Base-by-base conservation (phyloP, 306 rosid genomes). In the Spatholobus suberectus region DNA sequence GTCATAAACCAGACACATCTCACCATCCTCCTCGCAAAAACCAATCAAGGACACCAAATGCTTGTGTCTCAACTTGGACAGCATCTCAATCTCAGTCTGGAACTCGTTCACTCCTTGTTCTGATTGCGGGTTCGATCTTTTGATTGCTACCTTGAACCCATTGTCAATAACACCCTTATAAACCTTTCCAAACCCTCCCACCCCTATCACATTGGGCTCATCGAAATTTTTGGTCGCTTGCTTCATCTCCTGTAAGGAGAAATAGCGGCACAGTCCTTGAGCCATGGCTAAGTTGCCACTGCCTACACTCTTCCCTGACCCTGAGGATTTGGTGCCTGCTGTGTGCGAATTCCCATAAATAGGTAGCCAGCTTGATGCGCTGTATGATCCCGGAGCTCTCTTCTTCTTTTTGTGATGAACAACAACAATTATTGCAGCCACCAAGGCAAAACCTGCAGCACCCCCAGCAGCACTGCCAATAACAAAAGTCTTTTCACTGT, bases 171-270 rank as follows among this genome's bases (percentile, higher is more conserved):
- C 91, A 52, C 89, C 91, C 77, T 84, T 86, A 21, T 89, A 89
- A 29, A 89, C 92, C 59, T 89, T 89, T 26, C 90, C 90, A 32
- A 89, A 89, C 1, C 92, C 92, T 87, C 92, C 92, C 12, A 89
- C 89, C 8, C 92, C 90, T 61, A 89, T 89, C 12, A 89, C 90
- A 74, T 87, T 83, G 5, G 90, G 73, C 83, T 87, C 92, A 0
- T 89, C 90, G 4, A 89, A 89, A 51, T 77, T 80, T 69, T 85
- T 87, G 9, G 85, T 87, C 3, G 87, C 90, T 6, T 87, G 86
- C 66, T 37, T 85, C 74, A 89, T 87, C 46, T 89, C 92, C 3
- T 78, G 83, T 65, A 89, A 73, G 0, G 90, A 87, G 73, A 89
- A 89, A 62, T 82, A 79, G 5, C 90, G 85, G 62, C 92, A 85